Evolutionary conservation across 2,329 filamentous ascomycete genomes (phyloP), one percentile per base, ranked within the genome.

Genomic region (Trichoderma atroviride): DNA sequence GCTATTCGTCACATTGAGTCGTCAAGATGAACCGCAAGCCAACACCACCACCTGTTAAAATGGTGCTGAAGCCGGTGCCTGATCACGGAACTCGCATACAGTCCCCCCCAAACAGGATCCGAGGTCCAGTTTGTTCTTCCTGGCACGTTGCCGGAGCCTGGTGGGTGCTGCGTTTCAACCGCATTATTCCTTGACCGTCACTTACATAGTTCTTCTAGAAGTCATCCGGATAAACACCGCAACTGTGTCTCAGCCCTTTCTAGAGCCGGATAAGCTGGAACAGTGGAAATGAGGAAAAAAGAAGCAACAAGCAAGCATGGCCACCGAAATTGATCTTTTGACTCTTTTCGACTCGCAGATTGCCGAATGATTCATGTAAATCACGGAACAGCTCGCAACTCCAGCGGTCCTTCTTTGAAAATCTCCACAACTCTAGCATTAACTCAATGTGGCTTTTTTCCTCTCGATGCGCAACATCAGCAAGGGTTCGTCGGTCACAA

Each of bases 161-260:
- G 78, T 79, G 71, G 43, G 73, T 71, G 29, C 33, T 1, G 31
- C 55, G 14, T 50, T 31, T 31, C n/a, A 24, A 58, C 19, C 31
- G 37, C 65, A 5, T 35, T 35, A n/a, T n/a, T 24, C 7, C 29
- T 43, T 33, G 16, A 35, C 16, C 19, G 16, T n/a, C 53, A 70
- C 65, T 57, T 52, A 69, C 43, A 22, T n/a, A 37, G 27, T 5
- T 5, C 22, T 59, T 29, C 2, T 19, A 80, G 78, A 76, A 24
- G 67, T 71, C 47, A 35, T 76, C 6, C 73, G 69, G 31, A 74
- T 80, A 70, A 75, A 78, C 61, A 76, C 74, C 19, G 67, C 72
- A 7, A 72, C 74, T 11, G 73, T 76, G 22, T 69, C 77, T 10
- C 79, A 81, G 67, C 79, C 79, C 5, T 81, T 81, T 53, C 72